Base-by-base conservation (phyloP, 2,329 filamentous ascomycete genomes). In the Sphaerulina populicola region DNA sequence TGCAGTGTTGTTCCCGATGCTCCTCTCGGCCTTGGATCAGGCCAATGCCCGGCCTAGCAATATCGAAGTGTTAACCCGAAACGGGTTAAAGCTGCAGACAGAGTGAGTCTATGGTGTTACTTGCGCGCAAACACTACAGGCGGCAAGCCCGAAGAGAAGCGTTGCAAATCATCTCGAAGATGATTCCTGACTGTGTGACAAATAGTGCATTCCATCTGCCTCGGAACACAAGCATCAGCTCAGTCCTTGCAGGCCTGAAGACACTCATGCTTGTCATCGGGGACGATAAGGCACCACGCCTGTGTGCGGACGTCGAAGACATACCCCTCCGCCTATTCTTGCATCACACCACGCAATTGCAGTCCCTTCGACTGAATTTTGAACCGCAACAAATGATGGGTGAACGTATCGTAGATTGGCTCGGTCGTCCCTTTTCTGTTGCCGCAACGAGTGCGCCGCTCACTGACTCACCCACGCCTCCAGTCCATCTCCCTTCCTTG, bases 291-390 rank as follows among this genome's bases (percentile, higher is more conserved):
- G n/a, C n/a, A n/a, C n/a, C n/a, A n/a, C n/a, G n/a, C n/a, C n/a
- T n/a, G n/a, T 18, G 18, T n/a, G 33, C 21, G n/a, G 48, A 54
- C 29, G 5, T 11, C 15, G 23, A 11, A 10, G 48, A 56, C n/a
- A 42, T 38, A 10, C 41, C 48, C 6, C 23, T 56, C 5, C 43
- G 51, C 27, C 53, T 43, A 6, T 60, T 64, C 6, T 40, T 65
- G 9, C 51, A 57, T 36, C 40, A 56, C 9, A 54, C 55, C 1
- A 43, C 54, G 4, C 35, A 47, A 1, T 51, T 65, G 3, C 43
- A 59, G 29, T 38, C 39, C 7, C 49, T 65, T 8, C 54, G 62
- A 10, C 44, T 65, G 15, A 65, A 65, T 41, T 65, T 65, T 42
- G 37, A 37, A 3, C 37, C 8, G 1, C 6, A 23, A 10, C 27